Percentiles rank a stretch among this genome's conserved stretches.
These are phyloP conservation scores for Fusarium udum DNA, from an alignment of 2,329 filamentous ascomycete species.

Conservation along the genomic window DNA sequence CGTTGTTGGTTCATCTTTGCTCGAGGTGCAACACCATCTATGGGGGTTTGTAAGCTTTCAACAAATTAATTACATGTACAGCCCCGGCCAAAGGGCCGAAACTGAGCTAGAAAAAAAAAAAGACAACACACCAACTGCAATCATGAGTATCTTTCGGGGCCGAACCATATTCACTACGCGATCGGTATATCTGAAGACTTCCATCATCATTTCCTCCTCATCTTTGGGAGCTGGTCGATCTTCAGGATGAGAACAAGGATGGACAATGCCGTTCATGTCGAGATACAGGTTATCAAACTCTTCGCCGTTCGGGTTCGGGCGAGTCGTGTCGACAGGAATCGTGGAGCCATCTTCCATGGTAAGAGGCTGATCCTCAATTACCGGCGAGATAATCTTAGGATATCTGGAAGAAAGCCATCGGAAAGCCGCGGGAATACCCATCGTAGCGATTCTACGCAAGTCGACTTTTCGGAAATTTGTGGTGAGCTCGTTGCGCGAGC, in stretches of 20 bases:
- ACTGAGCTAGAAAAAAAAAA: not conserved
- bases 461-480: constrained; percentile 1
- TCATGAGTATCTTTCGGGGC: constrained; percentile 94
- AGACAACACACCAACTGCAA: constrained; percentile 80
- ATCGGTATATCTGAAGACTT: constrained; percentile 98
- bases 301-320: constrained; percentile 94
- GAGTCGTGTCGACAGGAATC: constrained; percentile 85
- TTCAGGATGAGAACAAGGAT: constrained; percentile 97
- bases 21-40: constrained; percentile 94
- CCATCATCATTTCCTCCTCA: constrained; percentile 99
- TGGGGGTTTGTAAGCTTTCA: constrained; percentile 40
- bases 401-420: constrained; percentile 97
- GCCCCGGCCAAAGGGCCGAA: not conserved
- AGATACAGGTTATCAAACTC: constrained; percentile 98
- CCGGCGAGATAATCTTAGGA: constrained; percentile 93
- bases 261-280: constrained; percentile 99
- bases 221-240: constrained; percentile 89
- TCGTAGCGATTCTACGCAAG: constrained; percentile 52
- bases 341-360: constrained; percentile 82
- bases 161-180: constrained; percentile 98
- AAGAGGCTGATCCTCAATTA: constrained; percentile 85
- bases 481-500: constrained; percentile 11
- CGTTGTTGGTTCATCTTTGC: constrained; percentile 99
- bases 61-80: not conserved
- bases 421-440: constrained; percentile 96